phyloP scores from a whole-genome alignment of 2,329 filamentous ascomycete species.

The Pestalotiopsis sp. region DNA sequence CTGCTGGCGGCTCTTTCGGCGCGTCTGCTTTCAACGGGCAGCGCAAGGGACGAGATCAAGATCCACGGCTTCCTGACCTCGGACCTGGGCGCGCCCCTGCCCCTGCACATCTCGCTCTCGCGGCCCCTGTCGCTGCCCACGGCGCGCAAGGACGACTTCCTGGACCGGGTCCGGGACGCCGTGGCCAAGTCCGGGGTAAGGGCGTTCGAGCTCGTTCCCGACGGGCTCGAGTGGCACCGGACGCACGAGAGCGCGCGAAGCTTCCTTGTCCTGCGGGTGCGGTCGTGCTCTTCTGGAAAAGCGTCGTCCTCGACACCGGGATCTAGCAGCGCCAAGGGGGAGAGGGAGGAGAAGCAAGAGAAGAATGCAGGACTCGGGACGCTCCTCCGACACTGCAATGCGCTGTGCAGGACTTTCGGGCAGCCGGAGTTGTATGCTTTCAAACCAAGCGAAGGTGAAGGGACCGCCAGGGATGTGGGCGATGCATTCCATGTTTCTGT shows the following conservation, averaged over 20 bases:
- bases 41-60: conserved; percentile 31
- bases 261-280: conserved; percentile 82
- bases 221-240: conserved; percentile 50
- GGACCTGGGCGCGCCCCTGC: conserved; percentile 75
- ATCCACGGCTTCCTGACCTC: conserved; percentile 74
- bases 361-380: conserved; percentile 57
- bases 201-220: conserved; percentile 43
- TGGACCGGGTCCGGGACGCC: conserved; percentile 51
- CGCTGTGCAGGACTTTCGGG: conserved; percentile 56
- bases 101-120: conserved; percentile 90
- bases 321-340: conserved; percentile 25
- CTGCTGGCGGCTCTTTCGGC: conserved; percentile 43
- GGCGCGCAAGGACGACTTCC: conserved; percentile 71
- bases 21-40: background rate
- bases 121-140: conserved; percentile 76
- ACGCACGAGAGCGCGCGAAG: conserved; percentile 68
- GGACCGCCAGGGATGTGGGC: conserved; percentile 25
- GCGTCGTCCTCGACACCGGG: conserved; percentile 26
- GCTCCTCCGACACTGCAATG: conserved; percentile 71
- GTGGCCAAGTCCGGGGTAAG: conserved; percentile 38
- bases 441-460: background rate
- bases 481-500: conserved; percentile 85
- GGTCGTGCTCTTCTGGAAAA: conserved; percentile 20
- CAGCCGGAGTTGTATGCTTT: conserved; percentile 73
- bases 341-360: background rate